These are phyloP conservation scores for Pyrrhoderma lamaoense DNA, from an alignment of 1,284 basidiomycete genomes.

Conservation along the genomic window DNA sequence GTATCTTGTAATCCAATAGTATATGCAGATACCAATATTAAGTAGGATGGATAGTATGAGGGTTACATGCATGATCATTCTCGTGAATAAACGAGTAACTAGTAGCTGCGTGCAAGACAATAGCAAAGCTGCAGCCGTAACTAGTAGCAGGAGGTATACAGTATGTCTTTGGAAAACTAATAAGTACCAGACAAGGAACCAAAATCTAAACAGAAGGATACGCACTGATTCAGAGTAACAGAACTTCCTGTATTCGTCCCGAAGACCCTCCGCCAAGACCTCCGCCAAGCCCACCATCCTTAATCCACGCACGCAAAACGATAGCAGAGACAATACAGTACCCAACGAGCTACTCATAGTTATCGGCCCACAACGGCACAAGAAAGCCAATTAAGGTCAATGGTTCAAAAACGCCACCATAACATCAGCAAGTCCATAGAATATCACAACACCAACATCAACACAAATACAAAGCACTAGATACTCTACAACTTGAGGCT, in stretches of 20 bases:
- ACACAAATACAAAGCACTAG: neutral
- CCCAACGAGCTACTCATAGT: constrained; percentile 45
- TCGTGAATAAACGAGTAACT: constrained; percentile 71
- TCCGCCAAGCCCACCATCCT: constrained; percentile 58
- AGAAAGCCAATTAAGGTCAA: neutral
- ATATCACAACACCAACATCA: neutral
- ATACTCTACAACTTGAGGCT: no score
- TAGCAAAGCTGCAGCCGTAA: constrained; percentile 53
- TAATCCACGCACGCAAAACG: constrained; percentile 54
- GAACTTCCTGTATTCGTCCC: constrained; percentile 34
- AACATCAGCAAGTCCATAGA: neutral
- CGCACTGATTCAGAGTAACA: constrained; percentile 54
- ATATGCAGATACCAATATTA: constrained; percentile 62
- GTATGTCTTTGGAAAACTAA: constrained; percentile 38
- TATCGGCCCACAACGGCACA: neutral
- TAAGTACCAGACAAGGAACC: no score
- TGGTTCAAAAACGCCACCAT: neutral
- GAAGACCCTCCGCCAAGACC: constrained; percentile 45
- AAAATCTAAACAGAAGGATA: constrained; percentile 8
- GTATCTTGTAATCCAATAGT: constrained; percentile 75
- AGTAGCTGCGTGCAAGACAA: constrained; percentile 56
- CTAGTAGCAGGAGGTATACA: constrained; percentile 62
- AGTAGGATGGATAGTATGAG: constrained; percentile 62
- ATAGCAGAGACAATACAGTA: constrained; percentile 64
- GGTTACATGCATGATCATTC: constrained; percentile 74